Conservation (phyloP, 139 green algal species). For the Chlorella vulgaris region DNA sequence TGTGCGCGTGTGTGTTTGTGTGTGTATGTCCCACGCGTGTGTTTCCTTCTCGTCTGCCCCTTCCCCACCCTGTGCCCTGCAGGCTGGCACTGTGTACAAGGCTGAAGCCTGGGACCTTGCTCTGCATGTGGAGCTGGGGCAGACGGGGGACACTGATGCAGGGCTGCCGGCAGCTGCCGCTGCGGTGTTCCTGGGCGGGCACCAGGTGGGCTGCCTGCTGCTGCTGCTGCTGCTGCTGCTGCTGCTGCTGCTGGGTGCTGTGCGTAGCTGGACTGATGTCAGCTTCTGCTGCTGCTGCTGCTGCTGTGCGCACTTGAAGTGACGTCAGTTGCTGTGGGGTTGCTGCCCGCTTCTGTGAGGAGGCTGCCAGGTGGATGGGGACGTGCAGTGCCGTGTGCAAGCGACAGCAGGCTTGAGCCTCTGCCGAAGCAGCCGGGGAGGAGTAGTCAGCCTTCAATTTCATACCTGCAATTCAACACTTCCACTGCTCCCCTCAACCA, state of each 20-base stretch:
- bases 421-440: too few relatives aligned
- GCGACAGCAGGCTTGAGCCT: too few relatives aligned
- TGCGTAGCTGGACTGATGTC: background rate
- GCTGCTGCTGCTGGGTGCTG: background rate
- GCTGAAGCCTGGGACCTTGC: slow-evolving; percentile 29
- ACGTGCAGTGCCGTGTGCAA: too few relatives aligned
- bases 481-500: background rate
- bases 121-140: slow-evolving; percentile 29
- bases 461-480: too few relatives aligned
- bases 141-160: background rate
- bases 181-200: slow-evolving; percentile 48
- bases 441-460: too few relatives aligned
- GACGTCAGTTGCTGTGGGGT: too few relatives aligned
- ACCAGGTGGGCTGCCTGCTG: slow-evolving; percentile 49
- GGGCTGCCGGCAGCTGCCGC: background rate
- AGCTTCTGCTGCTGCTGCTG: too few relatives aligned
- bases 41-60: background rate
- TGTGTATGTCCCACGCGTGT: background rate
- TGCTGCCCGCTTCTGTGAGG: too few relatives aligned
- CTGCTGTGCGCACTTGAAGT: too few relatives aligned
- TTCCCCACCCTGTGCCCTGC: background rate
- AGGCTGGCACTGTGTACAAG: slow-evolving; percentile 48
- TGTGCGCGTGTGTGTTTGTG: background rate
- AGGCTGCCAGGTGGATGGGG: too few relatives aligned
- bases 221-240: background rate